A percentile compares a stretch with the other conserved stretches of the same genome.
phyloP scores from a whole-genome alignment of 2,329 filamentous ascomycete species.

The Aspergillus vadensis region DNA sequence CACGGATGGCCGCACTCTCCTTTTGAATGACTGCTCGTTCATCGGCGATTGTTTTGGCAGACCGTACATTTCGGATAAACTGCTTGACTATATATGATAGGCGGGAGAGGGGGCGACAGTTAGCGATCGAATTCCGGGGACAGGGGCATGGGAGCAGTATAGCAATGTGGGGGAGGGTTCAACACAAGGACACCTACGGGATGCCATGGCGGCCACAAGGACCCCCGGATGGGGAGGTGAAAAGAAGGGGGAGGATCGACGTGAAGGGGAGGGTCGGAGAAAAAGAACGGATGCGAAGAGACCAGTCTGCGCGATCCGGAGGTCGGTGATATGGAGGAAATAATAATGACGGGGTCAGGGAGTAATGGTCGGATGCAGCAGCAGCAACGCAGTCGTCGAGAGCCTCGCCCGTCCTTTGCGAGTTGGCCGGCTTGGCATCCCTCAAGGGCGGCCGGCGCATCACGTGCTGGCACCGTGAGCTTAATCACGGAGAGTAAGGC shows the following conservation, averaged over 20 bases:
- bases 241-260: conserved; percentile 8
- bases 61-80: conserved; percentile 98
- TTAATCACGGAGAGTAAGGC: too few species aligned
- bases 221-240: conserved; percentile 47
- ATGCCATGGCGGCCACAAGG: conserved; percentile 58
- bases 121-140: conserved; percentile 18
- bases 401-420: conserved; percentile 25
- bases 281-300: conserved; percentile 24
- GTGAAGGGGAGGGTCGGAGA: conserved; percentile 13
- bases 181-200: conserved; percentile 49
- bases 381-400: conserved; percentile 5
- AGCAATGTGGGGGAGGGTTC: conserved; percentile 22
- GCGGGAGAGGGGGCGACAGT: conserved; percentile 12
- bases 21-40: conserved; percentile 98
- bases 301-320: conserved; percentile 23
- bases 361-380: background rate
- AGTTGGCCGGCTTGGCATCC: conserved; percentile 22
- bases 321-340: background rate
- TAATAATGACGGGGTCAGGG: conserved; percentile 6
- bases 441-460: background rate
- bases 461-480: background rate
- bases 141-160: conserved; percentile 27
- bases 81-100: conserved; percentile 75
- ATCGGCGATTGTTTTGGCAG: conserved; percentile 97
- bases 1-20: conserved; percentile 95